Conservation (phyloP, 352 stramenopile genomes). For the Phytophthora pistaciae region DNA sequence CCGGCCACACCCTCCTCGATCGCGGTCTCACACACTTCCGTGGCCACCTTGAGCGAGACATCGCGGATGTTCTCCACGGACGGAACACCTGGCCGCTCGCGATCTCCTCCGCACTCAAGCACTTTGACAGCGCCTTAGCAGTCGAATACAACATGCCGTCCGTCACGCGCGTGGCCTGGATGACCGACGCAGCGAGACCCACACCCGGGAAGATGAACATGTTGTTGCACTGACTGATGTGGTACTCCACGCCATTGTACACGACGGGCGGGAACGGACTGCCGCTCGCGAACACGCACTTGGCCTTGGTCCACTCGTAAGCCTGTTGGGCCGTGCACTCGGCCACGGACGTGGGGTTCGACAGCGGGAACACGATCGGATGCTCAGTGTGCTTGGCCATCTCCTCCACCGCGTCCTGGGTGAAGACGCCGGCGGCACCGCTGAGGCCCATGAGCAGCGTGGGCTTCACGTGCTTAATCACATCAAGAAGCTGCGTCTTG, state of each 20-base stretch:
- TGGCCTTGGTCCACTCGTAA: conserved; percentile 96
- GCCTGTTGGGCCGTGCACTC: conserved; percentile 97
- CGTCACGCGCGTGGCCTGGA: conserved; percentile 79
- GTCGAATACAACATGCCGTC: conserved; percentile 97
- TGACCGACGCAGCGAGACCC: conserved; percentile 93
- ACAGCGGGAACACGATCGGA: conserved; percentile 97
- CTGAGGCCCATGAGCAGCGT: conserved; percentile 84
- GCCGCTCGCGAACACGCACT: conserved; percentile 96
- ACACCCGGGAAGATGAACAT: conserved; percentile 99
- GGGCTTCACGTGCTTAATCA: conserved; percentile 91
- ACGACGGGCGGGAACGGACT: conserved; percentile 95
- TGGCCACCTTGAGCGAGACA: conserved; percentile 94
- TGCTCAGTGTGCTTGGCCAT: conserved; percentile 91
- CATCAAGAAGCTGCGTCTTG: conserved; percentile 71
- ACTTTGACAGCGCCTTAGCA: conserved; percentile 94
- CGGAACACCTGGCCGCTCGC: conserved; percentile 94
- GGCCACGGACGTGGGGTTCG: conserved; percentile 96
- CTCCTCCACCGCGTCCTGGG: conserved; percentile 74
- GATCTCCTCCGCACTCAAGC: conserved; percentile 94
- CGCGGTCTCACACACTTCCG: conserved; percentile 91
- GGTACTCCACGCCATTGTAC: conserved; percentile 85
- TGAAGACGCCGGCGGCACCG: conserved; percentile 90
- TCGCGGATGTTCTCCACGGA: conserved; percentile 93
- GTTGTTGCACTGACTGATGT: conserved; percentile 95
- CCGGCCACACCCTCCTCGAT: conserved; percentile 89